Evolutionary conservation across 208 protist genomes (phyloP).

Genomic region (Kentomonas sorsogonicus): DNA sequence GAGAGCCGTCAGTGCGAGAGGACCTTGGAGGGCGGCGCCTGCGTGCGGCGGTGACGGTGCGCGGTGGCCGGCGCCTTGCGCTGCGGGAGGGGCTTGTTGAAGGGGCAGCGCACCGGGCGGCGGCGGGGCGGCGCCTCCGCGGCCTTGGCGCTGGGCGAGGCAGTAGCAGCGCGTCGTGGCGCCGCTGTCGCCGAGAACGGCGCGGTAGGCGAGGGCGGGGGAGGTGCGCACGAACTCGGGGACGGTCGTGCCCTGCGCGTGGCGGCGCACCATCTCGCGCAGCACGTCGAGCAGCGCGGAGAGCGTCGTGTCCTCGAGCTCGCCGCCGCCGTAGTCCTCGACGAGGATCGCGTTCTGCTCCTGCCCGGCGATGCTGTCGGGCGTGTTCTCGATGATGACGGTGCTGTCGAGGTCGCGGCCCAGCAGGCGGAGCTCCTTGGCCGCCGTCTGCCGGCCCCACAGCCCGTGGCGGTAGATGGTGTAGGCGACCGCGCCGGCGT

Average conservation of each 20-base stretch:
- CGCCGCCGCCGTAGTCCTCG: constrained; percentile 87
- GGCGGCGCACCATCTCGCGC: constrained; percentile 56
- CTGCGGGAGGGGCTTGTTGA: not conserved
- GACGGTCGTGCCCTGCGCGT: constrained; percentile 36
- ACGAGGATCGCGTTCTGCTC: constrained; percentile 85
- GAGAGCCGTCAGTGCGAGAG: not conserved
- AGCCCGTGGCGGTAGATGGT: constrained; percentile 69
- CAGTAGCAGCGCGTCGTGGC: constrained; percentile 69
- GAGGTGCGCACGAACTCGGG: constrained; percentile 70
- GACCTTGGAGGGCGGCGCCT: not conserved
- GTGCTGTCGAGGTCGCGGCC: constrained; percentile 64
- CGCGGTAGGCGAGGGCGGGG: constrained; percentile 23
- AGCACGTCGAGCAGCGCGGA: constrained; percentile 53
- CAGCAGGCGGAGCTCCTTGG: constrained; percentile 80
- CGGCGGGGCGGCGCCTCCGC: not conserved
- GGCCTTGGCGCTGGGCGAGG: constrained; percentile 26
- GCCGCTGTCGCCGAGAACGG: constrained; percentile 64
- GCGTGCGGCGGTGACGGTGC: not conserved
- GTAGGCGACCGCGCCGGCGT: constrained; percentile 49
- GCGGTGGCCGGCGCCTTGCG: not conserved
- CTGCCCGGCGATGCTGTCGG: constrained; percentile 83
- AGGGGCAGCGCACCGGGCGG: not conserved
- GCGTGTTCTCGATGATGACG: constrained; percentile 90
- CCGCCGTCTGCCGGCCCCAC: constrained; percentile 60
- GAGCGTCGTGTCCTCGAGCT: constrained; percentile 82